Evolutionary conservation across 192 early-diverging fungal genomes (phyloP).

Genomic region (Coemansia sp.): DNA sequence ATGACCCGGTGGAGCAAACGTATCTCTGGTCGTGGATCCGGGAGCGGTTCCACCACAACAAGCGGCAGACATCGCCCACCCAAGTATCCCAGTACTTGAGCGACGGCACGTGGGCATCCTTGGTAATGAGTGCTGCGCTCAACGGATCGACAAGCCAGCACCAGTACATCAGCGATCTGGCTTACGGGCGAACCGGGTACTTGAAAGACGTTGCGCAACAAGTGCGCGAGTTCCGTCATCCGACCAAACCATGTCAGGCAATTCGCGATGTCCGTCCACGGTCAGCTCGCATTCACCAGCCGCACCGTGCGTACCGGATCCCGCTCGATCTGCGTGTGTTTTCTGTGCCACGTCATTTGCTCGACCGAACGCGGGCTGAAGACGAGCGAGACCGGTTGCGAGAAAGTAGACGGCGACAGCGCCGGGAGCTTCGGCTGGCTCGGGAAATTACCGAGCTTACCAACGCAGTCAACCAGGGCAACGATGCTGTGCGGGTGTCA

Average conservation of each 20-base stretch:
- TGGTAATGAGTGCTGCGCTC: slow-evolving; percentile 25
- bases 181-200: slow-evolving; percentile 46
- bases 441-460: slow-evolving; percentile 22
- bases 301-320: slow-evolving; percentile 44
- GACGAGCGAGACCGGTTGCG: slow-evolving; percentile 13
- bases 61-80: slow-evolving; percentile 32
- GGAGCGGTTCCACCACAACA: slow-evolving; percentile 51
- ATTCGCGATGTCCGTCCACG: slow-evolving; percentile 43
- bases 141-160: slow-evolving; percentile 11
- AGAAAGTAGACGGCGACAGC: slow-evolving; percentile 1
- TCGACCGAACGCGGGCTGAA: slow-evolving; percentile 18
- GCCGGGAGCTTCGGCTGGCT: slow-evolving; percentile 10
- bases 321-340: slow-evolving; percentile 42
- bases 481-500: slow-evolving; percentile 7
- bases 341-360: slow-evolving; percentile 20
- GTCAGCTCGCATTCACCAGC: slow-evolving; percentile 29
- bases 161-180: slow-evolving; percentile 36
- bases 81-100: slow-evolving; percentile 18
- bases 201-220: slow-evolving; percentile 32
- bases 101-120: slow-evolving; percentile 27
- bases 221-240: slow-evolving; percentile 34
- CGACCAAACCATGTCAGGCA: slow-evolving; percentile 34
- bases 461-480: slow-evolving; percentile 27
- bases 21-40: slow-evolving; percentile 54
- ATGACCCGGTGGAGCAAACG: slow-evolving; percentile 35